Base-by-base conservation (phyloP, 208 protist genomes). In the Leishmania amazonensis region DNA sequence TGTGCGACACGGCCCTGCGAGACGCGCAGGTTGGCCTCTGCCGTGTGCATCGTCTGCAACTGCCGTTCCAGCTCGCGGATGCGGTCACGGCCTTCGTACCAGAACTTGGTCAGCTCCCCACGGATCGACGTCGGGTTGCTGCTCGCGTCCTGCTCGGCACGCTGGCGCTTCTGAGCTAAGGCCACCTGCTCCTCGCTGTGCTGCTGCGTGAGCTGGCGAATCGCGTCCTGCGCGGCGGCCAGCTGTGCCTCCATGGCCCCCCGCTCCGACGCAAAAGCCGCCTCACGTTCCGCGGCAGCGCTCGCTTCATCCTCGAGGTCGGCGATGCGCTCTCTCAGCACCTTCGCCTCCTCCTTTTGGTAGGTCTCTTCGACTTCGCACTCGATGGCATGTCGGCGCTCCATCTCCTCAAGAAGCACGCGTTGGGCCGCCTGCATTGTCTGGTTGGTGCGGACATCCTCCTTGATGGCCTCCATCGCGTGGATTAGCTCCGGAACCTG, bases 91-190 rank as follows among this genome's bases (percentile, higher is more conserved):
- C 91, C 92, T 28, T 92, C 88, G 79, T 88, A 87, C 89, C 91
- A 97, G 80, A 95, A 97, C 57, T 87, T 88, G 35, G 94, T 85
- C 49, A 90, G 76, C 70, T 95, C 86, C 15, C 81, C 86, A 35
- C 90, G 88, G 31, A 94, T 87, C n/a, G 91, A 95, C 19, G 88
- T 84, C 2, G 89, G 88, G 79, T 92, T 84, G 45, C 77, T 80
- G 70, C 70, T 86, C 31, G 70, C 83, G 58, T 89, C 88, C 54
- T 85, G 68, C 78, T 94, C 87, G 2, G 89, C 73, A 3, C 93
- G 83, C 49, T 85, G 87, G 6, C 90, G 90, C 83, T 93, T 92
- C 40, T 77, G 77, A 54, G 85, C 87, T 3, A 86, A 75, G 35
- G 77, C 81, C 40, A 83, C 64, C 78, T 75, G 75, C 77, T 76